These are phyloP conservation scores for Megacollybia marginata DNA, from an alignment of 768 basidiomycete genomes.

Conservation along the genomic window DNA sequence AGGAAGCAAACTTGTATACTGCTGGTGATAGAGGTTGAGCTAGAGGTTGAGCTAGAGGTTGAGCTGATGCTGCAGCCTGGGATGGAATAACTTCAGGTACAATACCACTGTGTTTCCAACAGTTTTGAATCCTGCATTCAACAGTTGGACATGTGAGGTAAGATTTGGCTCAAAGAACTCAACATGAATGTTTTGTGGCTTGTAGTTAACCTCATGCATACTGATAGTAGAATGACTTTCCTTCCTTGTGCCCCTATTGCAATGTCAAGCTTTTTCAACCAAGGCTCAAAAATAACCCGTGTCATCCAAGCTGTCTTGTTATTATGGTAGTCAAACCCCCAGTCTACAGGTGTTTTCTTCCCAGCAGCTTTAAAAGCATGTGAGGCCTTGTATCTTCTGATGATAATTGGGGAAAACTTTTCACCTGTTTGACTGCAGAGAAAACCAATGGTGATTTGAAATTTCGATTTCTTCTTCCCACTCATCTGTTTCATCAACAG, in stretches of 20 bases:
- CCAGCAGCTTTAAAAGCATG: conserved; percentile 9
- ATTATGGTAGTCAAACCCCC: conserved; percentile 13
- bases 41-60: not conserved
- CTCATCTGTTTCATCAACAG: conserved; percentile 6
- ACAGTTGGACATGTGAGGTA: conserved; percentile 19
- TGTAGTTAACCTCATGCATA: conserved; percentile 9
- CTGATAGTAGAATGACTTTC: conserved; percentile 14
- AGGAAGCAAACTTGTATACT: too few relatives aligned
- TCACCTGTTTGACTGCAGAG: conserved; percentile 11
- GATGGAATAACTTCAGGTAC: not conserved
- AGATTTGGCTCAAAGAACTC: conserved; percentile 17
- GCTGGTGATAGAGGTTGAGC: too few relatives aligned
- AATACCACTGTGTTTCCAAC: conserved; percentile 15
- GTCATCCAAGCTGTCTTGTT: conserved; percentile 24
- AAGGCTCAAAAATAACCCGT: conserved; percentile 10
- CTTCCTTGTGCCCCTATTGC: conserved; percentile 5
- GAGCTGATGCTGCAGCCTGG: not conserved
- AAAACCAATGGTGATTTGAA: conserved; percentile 9
- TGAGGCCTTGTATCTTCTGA: conserved; percentile 14
- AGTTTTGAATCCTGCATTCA: conserved; percentile 19
- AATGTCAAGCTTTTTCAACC: conserved; percentile 8
- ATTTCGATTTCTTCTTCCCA: conserved; percentile 11
- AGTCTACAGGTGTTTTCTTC: conserved; percentile 1
- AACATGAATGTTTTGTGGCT: conserved; percentile 15
- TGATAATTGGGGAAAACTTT: conserved; percentile 12